A percentile compares a stretch with the other conserved stretches of the same genome.
These are phyloP conservation scores for Tetradesmus lagerheimii DNA, from an alignment of 139 green algal genomes.

Conservation along the genomic window DNA sequence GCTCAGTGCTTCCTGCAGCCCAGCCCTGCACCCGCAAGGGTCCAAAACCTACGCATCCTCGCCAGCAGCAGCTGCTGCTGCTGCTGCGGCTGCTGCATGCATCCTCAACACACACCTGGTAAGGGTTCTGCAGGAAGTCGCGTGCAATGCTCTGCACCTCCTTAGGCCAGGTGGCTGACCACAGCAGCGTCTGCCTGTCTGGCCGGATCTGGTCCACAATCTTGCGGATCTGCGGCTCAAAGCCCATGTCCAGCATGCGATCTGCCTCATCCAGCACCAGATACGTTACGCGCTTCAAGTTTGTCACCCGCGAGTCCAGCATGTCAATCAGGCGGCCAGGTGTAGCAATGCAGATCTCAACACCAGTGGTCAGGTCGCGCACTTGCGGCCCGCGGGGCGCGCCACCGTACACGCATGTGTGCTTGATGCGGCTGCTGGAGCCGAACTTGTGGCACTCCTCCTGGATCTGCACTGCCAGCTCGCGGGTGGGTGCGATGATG, in stretches of 20 bases:
- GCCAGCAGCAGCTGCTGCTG: not conserved
- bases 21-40: too few relatives aligned
- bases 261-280: constrained; percentile 97
- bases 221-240: constrained; percentile 84
- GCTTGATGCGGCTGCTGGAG: constrained; percentile 85
- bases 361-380: constrained; percentile 67
- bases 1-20: not conserved
- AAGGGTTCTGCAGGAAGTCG: constrained; percentile 90
- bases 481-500: constrained; percentile 91
- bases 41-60: too few relatives aligned
- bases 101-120: constrained; percentile 64
- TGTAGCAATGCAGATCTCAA: constrained; percentile 95
- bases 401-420: constrained; percentile 94
- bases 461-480: constrained; percentile 95
- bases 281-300: constrained; percentile 87
- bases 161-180: constrained; percentile 96
- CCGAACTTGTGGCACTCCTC: constrained; percentile 95
- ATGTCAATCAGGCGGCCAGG: constrained; percentile 92
- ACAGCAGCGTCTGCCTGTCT: constrained; percentile 96
- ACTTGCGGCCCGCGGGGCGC: constrained; percentile 85
- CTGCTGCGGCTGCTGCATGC: not conserved
- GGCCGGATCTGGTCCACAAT: constrained; percentile 84
- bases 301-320: constrained; percentile 77
- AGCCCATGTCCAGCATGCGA: constrained; percentile 98
- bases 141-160: constrained; percentile 89